Percentiles rank a stretch among this genome's conserved stretches.
These are phyloP conservation scores for Aspergillus diversus DNA, from an alignment of 495 filamentous ascomycete species.

Conservation along the genomic window DNA sequence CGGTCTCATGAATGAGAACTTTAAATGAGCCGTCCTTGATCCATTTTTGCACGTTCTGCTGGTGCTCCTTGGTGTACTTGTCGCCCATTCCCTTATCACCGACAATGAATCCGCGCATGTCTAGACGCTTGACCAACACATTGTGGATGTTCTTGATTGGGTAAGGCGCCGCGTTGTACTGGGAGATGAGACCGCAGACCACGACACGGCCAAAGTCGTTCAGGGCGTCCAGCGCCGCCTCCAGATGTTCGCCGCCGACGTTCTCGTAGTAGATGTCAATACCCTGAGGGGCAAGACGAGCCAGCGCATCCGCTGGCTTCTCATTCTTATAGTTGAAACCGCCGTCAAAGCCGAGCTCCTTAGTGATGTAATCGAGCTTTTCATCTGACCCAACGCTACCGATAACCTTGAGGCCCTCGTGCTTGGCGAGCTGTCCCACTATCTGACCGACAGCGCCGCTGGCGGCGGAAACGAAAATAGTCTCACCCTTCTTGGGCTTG, in stretches of 20 bases:
- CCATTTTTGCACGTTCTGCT: conserved; percentile 83
- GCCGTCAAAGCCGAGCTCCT: conserved; percentile 68
- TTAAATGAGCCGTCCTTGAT: conserved; percentile 81
- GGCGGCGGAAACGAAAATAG: conserved; percentile 82
- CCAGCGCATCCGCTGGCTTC: conserved; percentile 68
- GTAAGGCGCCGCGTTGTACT: conserved; percentile 75
- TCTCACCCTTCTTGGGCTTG: conserved; percentile 84
- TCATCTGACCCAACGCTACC: conserved; percentile 72
- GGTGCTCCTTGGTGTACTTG: conserved; percentile 74
- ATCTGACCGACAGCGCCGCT: conserved; percentile 84
- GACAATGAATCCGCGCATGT: conserved; percentile 80
- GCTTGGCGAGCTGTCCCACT: conserved; percentile 85
- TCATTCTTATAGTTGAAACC: conserved; percentile 82
- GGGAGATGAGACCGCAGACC: conserved; percentile 71
- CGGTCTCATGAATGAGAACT: conserved; percentile 67
- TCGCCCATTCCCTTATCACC: conserved; percentile 66
- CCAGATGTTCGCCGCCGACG: conserved; percentile 86
- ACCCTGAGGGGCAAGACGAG: conserved; percentile 76
- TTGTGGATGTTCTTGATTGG: conserved; percentile 66
- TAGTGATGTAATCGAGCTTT: conserved; percentile 68
- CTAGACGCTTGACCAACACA: conserved; percentile 60
- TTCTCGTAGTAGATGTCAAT: conserved; percentile 97
- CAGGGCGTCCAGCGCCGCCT: conserved; percentile 71
- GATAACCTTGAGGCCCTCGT: conserved; percentile 83
- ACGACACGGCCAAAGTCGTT: conserved; percentile 74